Base-by-base conservation (phyloP, 106 monocot genomes). In the Hemerocallis citrina region DNA sequence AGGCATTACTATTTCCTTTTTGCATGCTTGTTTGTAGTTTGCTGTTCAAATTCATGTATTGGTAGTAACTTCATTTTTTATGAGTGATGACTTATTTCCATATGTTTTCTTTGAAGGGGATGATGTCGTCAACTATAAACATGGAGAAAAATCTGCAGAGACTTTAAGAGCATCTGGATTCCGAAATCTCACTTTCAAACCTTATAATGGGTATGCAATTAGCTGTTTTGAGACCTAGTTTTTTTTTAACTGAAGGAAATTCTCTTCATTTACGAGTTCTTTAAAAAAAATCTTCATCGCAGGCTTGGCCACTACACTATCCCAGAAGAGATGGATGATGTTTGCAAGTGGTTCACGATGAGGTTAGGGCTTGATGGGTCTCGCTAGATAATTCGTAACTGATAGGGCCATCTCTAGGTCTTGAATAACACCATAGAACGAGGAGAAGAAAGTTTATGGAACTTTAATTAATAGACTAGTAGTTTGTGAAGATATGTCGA, bases 301-400 rank as follows among this genome's bases (percentile, higher is more conserved):
- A 94, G 94, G 58, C 80, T 89, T 47, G 94, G 94, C 31, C 89
- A 89, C 61, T 85, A 85, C 70, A 89, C 89, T 10, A 61, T 89
- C 12, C 93, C 93, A 21, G 89, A 81, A 75, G 89, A 93, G 75
- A 93, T 93, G 93, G 89, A 89, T 43, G 94, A 94, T 59, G 89
- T 89, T 13, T 67, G 79, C 78, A 85, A 86, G 44, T 94, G 89
- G 89, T 72, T 89, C 27, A 78, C 72, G 0, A 66, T 80, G 16
- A 72, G 67, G 29, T 51, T 94, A 58, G 85, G 78, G 30, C 82
- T 93, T n/a, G 85, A 77, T 65, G 55, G 79, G 9, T 78, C 75
- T 16, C 59, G 55, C 34, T 77, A 46, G 37, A 11, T 38, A n/a
- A n/a, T n/a, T n/a, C 37, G 5, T 38, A 38, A 38, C 37, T 38